Evolutionary conservation across 805 yeast species (phyloP), one percentile per base, ranked within the genome.

Genomic region (Cyberlindnera nakhonratchasimensis): DNA sequence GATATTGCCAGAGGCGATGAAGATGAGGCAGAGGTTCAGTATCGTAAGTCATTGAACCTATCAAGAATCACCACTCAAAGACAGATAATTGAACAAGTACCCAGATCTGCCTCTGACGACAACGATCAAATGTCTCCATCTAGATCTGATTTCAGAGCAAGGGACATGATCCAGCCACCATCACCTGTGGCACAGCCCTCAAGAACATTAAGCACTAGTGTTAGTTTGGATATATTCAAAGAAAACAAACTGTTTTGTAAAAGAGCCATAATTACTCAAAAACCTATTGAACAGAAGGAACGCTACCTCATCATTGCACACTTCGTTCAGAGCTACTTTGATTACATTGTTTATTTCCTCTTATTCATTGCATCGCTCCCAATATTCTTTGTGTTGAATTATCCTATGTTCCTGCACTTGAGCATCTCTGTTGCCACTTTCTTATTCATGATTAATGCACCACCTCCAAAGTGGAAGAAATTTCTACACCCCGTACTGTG

Each of bases 401-500:
- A 79, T 38, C 73, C 77, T 45, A 64, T 84, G 59, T 79, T 81
- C 9, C 73, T 80, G 43, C 89, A 86, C 41, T 59, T 83, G 39
- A 72, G 80, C 17, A 64, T 81, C 26, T 77, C 85, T 1, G 74
- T 84, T 4, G 50, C 79, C 29, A 64, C 79, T 18, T 85, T 80
- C 58, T 70, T 74, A 45, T 49, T 67, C 10, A 76, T 81, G 26
- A 54, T 75, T 28, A 58, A 59, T 28, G 52, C 50, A 1, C 61
- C 71, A 29, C 81, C 79, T 53, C 76, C 65, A 19, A 67, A 53
- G 45, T 74, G 54, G 63, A 72, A 70, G 56, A 71, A 63, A 57
- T 73, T 67, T 37, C 69, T 84, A 13, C 93, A 86, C 55, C 95
- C 95, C 0, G 83, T 86, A 25, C 64, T 86, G 37, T 67, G 82